Evolutionary conservation across 2,329 filamentous ascomycete genomes (phyloP), one percentile per base, ranked within the genome.

Genomic region (Alternaria novae-zelandiae): DNA sequence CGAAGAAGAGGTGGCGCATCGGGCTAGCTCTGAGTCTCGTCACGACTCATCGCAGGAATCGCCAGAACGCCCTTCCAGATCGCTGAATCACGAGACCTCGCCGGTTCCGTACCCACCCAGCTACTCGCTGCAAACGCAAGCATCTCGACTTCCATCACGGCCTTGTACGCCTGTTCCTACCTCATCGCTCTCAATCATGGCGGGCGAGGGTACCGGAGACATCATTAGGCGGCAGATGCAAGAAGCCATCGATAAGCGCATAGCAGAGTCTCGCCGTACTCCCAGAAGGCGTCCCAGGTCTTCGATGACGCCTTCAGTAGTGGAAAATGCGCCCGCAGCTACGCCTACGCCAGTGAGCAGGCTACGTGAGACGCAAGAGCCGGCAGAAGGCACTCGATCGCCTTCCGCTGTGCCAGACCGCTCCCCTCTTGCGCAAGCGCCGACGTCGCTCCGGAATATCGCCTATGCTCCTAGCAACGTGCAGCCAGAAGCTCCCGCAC

Each of bases 341-440:
- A 46, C 47, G 25, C 54, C 56, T 6, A 59, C 44, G 6, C 41
- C 59, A 10, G 32, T 59, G 17, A 54, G 53, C 30, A 64, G 61
- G 45, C 17, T 67, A 10, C 46, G 57, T 2, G 41, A 46, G 13
- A 53, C 54, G 11, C 51, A 59, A 17, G 46, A 57, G 11, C 53
- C 55, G 9, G 44, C 66, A 25, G 69, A 71, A 55, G 75, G 75
- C 11, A 78, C 77, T 23, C 67, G 77, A 45, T 79, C 77, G 6
- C 77, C 78, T 3, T 80, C 78, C 6, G 73, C 73, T 8, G 75
- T 79, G 8, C 77, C 78, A 13, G 74, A 78, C 46, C 70, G 65
- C 8, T 66, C 67, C 10, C 72, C 75, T 32, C 58, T 58, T n/a
- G 64, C 66, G 20, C 70, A 69, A 57, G 64, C 53, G 21, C 71